Conservation (phyloP, 1,284 basidiomycete species). For the Heliocybe sulcata region DNA sequence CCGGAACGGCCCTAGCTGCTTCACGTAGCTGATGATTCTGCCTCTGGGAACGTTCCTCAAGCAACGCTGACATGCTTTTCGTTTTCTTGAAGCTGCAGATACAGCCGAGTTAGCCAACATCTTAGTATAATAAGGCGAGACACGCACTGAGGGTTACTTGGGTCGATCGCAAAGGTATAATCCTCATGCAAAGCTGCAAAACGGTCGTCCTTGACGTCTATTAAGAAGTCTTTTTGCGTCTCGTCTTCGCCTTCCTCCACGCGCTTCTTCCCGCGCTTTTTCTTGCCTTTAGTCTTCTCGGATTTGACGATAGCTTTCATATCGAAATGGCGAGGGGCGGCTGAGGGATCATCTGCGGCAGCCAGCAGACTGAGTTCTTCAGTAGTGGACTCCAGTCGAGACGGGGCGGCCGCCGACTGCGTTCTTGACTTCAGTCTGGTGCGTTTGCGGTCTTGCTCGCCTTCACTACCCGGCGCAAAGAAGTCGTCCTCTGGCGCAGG, state of each 20-base stretch:
- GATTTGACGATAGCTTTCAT: constrained; percentile 86
- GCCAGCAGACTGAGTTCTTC: constrained; percentile 66
- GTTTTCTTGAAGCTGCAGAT: constrained; percentile 78
- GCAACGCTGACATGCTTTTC: constrained; percentile 76
- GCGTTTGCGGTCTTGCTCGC: constrained; percentile 20
- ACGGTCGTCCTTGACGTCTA: constrained; percentile 84
- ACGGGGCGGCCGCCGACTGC: constrained; percentile 1
- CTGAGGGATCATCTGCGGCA: constrained; percentile 44
- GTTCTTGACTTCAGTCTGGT: neutral
- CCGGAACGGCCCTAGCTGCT: neutral
- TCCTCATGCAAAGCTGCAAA: constrained; percentile 89
- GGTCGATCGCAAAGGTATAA: constrained; percentile 92
- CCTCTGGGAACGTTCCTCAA: constrained; percentile 65
- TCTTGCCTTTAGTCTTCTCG: constrained; percentile 61
- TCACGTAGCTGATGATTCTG: constrained; percentile 29
- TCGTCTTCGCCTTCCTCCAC: constrained; percentile 44
- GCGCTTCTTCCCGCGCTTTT: constrained; percentile 43
- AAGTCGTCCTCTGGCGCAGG: constrained; percentile 51
- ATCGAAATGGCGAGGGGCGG: constrained; percentile 78
- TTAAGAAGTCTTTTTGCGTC: constrained; percentile 70
- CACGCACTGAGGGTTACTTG: constrained; percentile 83
- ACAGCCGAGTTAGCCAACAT: constrained; percentile 9
- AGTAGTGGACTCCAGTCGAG: constrained; percentile 29
- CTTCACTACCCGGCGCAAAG: constrained; percentile 49
- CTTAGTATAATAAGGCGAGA: constrained; percentile 1